Base-by-base conservation (phyloP, 805 yeast species). In the Barnettozyma sucrosica region DNA sequence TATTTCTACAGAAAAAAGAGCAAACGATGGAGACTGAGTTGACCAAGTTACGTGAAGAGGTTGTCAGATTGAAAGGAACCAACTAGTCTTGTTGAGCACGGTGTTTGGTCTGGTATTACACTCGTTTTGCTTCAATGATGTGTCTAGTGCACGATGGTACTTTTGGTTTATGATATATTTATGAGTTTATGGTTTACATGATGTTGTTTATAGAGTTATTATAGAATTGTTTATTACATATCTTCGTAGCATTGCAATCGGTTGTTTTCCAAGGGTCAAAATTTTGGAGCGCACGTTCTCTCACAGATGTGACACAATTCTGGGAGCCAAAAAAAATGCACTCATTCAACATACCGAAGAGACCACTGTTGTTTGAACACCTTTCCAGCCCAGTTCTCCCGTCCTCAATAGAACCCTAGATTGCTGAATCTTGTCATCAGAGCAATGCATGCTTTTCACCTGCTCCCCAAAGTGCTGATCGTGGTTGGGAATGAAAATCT, bases 1-100 rank as follows among this genome's bases (percentile, higher is more conserved):
- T 75, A 44, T 68, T 69, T 52, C 61, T 83, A 52, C 81, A 79
- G 56, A 70, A 71, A 36, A 75, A 74, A 50, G 78, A 80, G 57
- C 58, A 61, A 36, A 63, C 62, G 44, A 55, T 71, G 52, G 56
- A 53, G 54, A 56, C 56, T 20, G 70, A 70, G 54, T 48, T 64
- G 44, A 63, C 51, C 32, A 48, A 51, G 24, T 52, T 66, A 42
- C 62, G 49, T 41, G 41, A 47, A 8, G 68, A 68, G 36, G 51
- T 58, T 8, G 28, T 37, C 34, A 58, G 56, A 49, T 49, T 58
- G 30, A 59, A 61, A 32, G 62, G 61, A 30, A 43, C 53, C n/a
- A 23, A 7, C 41, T 8, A 20, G 7, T 13, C n/a, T 11, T 28
- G 16, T 4, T 28, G 32, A 28, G 30, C n/a, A 26, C n/a, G 7